Evolutionary conservation across 2,329 filamentous ascomycete species (phyloP).

Genomic region (Lojkania enalia): DNA sequence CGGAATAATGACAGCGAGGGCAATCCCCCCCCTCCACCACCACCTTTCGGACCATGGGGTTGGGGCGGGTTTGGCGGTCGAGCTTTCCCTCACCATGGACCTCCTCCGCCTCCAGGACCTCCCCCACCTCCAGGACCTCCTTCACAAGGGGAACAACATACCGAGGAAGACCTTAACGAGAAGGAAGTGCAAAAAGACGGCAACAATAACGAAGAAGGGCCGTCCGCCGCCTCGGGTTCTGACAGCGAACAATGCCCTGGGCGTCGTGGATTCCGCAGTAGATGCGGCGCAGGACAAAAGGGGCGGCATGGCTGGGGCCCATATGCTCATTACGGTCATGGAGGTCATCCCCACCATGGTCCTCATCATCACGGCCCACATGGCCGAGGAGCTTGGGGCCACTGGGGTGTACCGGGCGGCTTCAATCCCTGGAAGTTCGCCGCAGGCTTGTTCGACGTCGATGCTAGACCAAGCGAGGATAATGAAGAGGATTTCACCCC

Average conservation of each 20-base stretch:
- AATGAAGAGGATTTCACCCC: slow-evolving; percentile 57
- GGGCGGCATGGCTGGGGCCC: slow-evolving; percentile 15
- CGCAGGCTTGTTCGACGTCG: slow-evolving; percentile 42
- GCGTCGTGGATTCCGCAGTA: slow-evolving; percentile 25
- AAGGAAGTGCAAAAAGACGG: slow-evolving; percentile 20
- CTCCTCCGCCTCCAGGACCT: slow-evolving; percentile 15
- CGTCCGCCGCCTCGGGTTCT: slow-evolving; percentile 30
- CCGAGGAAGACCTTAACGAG: slow-evolving; percentile 19
- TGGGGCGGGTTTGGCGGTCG: slow-evolving; percentile 36
- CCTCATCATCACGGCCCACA: slow-evolving; percentile 13
- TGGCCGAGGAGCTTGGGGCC: slow-evolving; percentile 29
- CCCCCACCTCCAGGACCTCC: slow-evolving; percentile 16
- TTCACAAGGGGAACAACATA: slow-evolving; percentile 8
- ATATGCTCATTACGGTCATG: slow-evolving; percentile 17
- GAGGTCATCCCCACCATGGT: slow-evolving; percentile 18
- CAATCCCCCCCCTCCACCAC: slow-evolving; percentile 9
- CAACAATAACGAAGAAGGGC: slow-evolving; percentile 33
- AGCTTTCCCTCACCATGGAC: slow-evolving; percentile 34
- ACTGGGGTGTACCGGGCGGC: slow-evolving; percentile 23
- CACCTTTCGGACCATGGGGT: slow-evolving; percentile 36
- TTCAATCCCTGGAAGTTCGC: slow-evolving; percentile 33
- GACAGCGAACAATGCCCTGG: slow-evolving; percentile 28
- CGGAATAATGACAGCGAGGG: slow-evolving; percentile 28
- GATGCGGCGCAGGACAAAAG: slow-evolving; percentile 25
- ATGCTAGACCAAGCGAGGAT: slow-evolving; percentile 15